These are phyloP conservation scores for Oryza meyeriana DNA, from an alignment of 176 grass and related monocot genomes.

Conservation along the genomic window DNA sequence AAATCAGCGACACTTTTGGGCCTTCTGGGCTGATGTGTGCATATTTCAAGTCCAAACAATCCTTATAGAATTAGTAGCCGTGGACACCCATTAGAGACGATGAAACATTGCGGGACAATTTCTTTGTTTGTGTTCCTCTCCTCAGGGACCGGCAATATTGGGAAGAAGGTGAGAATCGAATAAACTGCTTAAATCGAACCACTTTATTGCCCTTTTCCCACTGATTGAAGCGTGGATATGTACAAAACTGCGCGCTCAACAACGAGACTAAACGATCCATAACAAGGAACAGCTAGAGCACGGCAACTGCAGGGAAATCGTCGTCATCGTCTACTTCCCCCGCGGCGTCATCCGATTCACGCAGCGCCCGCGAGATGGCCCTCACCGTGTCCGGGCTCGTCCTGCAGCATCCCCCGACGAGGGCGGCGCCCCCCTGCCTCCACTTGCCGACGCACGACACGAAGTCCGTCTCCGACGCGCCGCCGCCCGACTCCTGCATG, in stretches of 20 bases:
- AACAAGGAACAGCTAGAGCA: not conserved
- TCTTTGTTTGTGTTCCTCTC: not conserved
- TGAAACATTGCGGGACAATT: not conserved
- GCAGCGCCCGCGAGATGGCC: slow-evolving; percentile 20
- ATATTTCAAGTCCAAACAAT: too few relatives aligned
- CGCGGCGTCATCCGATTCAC: not conserved
- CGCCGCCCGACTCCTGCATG: not conserved
- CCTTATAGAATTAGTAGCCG: not conserved
- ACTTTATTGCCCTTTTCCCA: not conserved
- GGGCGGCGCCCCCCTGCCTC: not conserved
- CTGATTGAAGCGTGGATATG: not conserved
- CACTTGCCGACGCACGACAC: slow-evolving; percentile 16
- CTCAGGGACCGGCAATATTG: not conserved
- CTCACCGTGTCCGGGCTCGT: slow-evolving; percentile 33
- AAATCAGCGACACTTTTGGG: not conserved
- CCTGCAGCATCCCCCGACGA: slow-evolving; percentile 41
- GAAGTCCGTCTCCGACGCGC: slow-evolving; percentile 5
- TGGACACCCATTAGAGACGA: not conserved
- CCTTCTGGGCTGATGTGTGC: not conserved
- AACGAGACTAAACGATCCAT: not conserved
- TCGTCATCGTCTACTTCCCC: not conserved
- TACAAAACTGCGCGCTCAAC: not conserved
- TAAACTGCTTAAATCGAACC: not conserved
- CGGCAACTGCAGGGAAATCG: slow-evolving; percentile 15
- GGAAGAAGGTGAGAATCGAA: not conserved